phyloP scores from a whole-genome alignment of 306 rosid species.

The Gillenia trifoliata region DNA sequence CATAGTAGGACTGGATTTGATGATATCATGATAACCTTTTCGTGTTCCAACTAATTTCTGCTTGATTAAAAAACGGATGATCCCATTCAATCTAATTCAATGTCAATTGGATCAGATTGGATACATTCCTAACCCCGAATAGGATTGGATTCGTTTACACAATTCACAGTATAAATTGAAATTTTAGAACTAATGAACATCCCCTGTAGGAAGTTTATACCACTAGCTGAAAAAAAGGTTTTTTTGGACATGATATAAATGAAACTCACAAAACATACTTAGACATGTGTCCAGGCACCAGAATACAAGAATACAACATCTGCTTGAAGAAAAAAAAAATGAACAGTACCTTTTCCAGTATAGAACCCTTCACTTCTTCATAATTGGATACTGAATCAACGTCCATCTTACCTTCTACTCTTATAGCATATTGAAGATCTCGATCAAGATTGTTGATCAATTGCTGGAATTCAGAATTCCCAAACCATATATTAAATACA shows the following conservation, averaged over 20 bases:
- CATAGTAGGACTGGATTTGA: neutral
- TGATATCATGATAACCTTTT: neutral
- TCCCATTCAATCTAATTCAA: neutral
- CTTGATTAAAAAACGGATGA: neutral
- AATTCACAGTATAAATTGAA: neutral
- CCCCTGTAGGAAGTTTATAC: neutral
- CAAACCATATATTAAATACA: conserved; percentile 28
- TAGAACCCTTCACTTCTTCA: conserved; percentile 79
- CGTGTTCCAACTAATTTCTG: neutral
- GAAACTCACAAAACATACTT: conserved; percentile 8
- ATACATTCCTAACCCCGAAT: neutral
- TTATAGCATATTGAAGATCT: conserved; percentile 90
- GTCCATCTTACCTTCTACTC: conserved; percentile 92
- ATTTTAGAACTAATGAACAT: neutral
- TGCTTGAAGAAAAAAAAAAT: conserved; percentile 16
- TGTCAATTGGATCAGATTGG: neutral
- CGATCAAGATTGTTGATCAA: conserved; percentile 82
- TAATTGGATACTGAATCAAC: conserved; percentile 75
- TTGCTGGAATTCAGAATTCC: conserved; percentile 51
- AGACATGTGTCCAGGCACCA: conserved; percentile 11
- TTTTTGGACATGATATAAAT: conserved; percentile 1
- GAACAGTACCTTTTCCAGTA: conserved; percentile 72
- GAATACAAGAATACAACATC: conserved; percentile 3
- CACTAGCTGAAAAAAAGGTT: neutral
- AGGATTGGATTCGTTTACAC: neutral